These are phyloP conservation scores for Musa balbisiana DNA, from an alignment of 202 grass and related monocot genomes.

Conservation along the genomic window DNA sequence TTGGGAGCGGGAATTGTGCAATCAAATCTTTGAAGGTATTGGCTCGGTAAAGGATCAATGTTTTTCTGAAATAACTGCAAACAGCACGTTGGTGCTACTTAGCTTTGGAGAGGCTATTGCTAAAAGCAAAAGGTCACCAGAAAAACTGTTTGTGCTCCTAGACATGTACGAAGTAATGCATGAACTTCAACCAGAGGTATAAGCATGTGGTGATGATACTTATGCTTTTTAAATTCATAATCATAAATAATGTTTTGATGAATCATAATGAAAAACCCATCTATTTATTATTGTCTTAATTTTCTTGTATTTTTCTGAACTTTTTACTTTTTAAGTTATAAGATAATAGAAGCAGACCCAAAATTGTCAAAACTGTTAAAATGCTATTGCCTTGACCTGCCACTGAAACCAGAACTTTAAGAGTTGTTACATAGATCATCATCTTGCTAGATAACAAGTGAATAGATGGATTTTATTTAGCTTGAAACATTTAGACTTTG, in stretches of 20 bases:
- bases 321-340: no score
- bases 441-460: no score
- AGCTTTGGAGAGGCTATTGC: conserved; percentile 98
- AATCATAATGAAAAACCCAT: not conserved
- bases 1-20: conserved; percentile 71
- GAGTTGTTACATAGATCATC: no score
- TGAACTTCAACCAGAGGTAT: conserved; percentile 93
- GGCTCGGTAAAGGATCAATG: conserved; percentile 76
- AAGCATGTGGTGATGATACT: not conserved
- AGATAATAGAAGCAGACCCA: no score
- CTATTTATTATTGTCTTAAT: not conserved
- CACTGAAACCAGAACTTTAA: no score
- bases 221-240: not conserved
- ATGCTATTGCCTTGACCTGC: no score
- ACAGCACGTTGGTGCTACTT: conserved; percentile 67
- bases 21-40: conserved; percentile 89
- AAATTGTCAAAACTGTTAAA: no score
- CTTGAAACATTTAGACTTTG: no score
- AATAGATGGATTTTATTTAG: no score
- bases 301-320: no score
- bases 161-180: conserved; percentile 99
- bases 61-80: conserved; percentile 79
- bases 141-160: conserved; percentile 89
- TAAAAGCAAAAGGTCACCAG: conserved; percentile 92
- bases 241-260: not conserved